phyloP scores from a whole-genome alignment of 495 filamentous ascomycete genomes.

The Daldinia concentrica region DNA sequence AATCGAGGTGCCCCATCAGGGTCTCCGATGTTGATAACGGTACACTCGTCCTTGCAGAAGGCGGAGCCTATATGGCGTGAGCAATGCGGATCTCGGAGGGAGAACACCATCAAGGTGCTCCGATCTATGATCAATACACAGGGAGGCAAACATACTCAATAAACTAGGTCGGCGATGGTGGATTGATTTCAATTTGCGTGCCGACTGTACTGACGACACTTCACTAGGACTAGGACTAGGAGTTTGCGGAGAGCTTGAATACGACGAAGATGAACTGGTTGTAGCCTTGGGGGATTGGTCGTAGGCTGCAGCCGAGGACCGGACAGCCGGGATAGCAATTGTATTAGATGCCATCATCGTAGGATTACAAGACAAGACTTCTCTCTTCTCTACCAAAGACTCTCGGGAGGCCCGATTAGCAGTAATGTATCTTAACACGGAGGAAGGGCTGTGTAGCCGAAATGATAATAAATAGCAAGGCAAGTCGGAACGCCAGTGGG shows the following conservation, averaged over 20 bases:
- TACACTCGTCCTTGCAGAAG: constrained; percentile 71
- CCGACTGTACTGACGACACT: constrained; percentile 48
- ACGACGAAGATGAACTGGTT: constrained; percentile 61
- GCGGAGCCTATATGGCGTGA: constrained; percentile 62
- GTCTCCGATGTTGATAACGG: constrained; percentile 72
- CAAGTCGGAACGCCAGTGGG: constrained; percentile 19
- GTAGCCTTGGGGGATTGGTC: constrained; percentile 51
- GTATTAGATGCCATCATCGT: constrained; percentile 58
- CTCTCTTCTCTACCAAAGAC: constrained; percentile 10
- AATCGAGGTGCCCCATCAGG: constrained; percentile 68
- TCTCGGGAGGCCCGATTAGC: constrained; percentile 7
- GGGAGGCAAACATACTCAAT: constrained; percentile 56
- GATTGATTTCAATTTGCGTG: constrained; percentile 54
- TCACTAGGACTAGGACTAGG: constrained; percentile 49
- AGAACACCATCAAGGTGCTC: constrained; percentile 9
- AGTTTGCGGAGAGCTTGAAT: constrained; percentile 61
- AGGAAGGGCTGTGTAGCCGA: constrained; percentile 6
- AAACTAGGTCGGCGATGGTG: constrained; percentile 64
- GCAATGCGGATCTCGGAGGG: neutral
- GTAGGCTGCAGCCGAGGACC: constrained; percentile 50
- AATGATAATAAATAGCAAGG: constrained; percentile 21
- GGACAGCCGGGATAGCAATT: constrained; percentile 60
- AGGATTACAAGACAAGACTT: neutral
- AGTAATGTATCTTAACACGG: constrained; percentile 18
- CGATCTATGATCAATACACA: neutral